These are phyloP conservation scores for Xylariaceae sp. DNA, from an alignment of 2,329 filamentous ascomycete species.

Conservation along the genomic window DNA sequence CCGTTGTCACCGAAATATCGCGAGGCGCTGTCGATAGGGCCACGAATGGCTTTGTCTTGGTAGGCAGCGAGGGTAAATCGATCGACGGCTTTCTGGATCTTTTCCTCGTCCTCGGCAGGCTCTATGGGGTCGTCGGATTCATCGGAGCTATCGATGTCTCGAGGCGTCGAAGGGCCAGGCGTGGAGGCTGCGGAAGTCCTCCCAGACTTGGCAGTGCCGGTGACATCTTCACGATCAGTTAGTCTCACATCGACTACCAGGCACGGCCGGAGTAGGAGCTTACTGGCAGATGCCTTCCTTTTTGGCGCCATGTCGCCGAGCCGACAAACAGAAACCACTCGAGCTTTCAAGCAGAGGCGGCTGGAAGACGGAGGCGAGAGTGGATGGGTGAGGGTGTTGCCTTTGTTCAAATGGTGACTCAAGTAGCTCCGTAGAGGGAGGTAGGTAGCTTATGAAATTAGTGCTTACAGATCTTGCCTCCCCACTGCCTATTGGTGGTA, in stretches of 20 bases:
- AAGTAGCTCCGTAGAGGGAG: too few relatives aligned
- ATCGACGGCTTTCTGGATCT: constrained; percentile 56
- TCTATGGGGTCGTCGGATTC: constrained; percentile 36
- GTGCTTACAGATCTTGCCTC: too few relatives aligned
- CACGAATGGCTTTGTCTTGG: constrained; percentile 42
- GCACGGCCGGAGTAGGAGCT: constrained; percentile 19
- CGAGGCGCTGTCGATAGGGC: constrained; percentile 39
- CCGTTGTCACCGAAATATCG: constrained; percentile 44
- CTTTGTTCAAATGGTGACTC: too few relatives aligned
- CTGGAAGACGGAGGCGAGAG: too few relatives aligned
- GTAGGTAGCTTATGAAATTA: too few relatives aligned
- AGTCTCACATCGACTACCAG: constrained; percentile 17
- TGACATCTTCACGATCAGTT: constrained; percentile 39
- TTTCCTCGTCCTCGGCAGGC: constrained; percentile 48
- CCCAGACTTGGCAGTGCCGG: constrained; percentile 50
- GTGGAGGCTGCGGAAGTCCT: constrained; percentile 56
- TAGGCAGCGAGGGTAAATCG: constrained; percentile 54
- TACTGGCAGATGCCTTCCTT: constrained; percentile 60
- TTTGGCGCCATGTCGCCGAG: constrained; percentile 59
- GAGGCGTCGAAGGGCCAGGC: constrained; percentile 57
- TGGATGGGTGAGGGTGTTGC: too few relatives aligned
- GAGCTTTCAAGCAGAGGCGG: too few relatives aligned
- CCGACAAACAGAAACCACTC: neutral
- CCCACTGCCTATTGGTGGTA: too few relatives aligned
- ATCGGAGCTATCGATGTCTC: constrained; percentile 54